These are phyloP conservation scores for Periconia sp. DNA, from an alignment of 2,329 filamentous ascomycete genomes.

Conservation along the genomic window DNA sequence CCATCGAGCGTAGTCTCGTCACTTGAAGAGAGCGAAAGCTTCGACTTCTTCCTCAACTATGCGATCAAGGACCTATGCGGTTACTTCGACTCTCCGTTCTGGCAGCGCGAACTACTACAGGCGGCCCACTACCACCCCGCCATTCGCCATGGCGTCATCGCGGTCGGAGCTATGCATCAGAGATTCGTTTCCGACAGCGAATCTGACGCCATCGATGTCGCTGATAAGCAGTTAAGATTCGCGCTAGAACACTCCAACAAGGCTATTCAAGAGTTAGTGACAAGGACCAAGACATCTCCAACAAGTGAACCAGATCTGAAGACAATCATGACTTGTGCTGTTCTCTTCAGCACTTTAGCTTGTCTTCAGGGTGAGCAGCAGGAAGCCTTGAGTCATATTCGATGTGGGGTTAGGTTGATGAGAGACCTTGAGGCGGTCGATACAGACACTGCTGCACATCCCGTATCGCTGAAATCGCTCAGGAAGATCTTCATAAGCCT, in stretches of 20 bases:
- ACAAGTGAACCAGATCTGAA: background rate
- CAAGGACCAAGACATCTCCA: background rate
- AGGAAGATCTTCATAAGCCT: constrained; percentile 5
- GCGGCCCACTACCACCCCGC: constrained; percentile 10
- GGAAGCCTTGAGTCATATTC: background rate
- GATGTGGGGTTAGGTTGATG: constrained; percentile 4
- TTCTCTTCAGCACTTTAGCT: constrained; percentile 1
- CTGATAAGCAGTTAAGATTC: constrained; percentile 13
- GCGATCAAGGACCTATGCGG: background rate
- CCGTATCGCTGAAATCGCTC: constrained; percentile 7
- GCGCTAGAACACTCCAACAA: constrained; percentile 15
- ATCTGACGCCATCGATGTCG: constrained; percentile 6
- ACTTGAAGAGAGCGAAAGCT: background rate
- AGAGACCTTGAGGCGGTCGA: background rate
- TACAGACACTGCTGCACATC: background rate
- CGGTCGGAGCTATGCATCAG: constrained; percentile 16
- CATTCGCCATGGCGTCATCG: constrained; percentile 18
- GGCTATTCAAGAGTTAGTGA: constrained; percentile 14
- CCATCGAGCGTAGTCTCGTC: too few relatives aligned
- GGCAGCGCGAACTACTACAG: constrained; percentile 10
- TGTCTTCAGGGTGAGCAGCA: background rate
- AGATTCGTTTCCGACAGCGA: constrained; percentile 8
- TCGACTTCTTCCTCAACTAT: background rate
- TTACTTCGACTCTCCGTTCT: constrained; percentile 15
- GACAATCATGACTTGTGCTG: background rate